Percentiles rank a stretch among this genome's conserved stretches.
Conservation (phyloP, 1,284 basidiomycete genomes). For the Sphagnurus paluster region DNA sequence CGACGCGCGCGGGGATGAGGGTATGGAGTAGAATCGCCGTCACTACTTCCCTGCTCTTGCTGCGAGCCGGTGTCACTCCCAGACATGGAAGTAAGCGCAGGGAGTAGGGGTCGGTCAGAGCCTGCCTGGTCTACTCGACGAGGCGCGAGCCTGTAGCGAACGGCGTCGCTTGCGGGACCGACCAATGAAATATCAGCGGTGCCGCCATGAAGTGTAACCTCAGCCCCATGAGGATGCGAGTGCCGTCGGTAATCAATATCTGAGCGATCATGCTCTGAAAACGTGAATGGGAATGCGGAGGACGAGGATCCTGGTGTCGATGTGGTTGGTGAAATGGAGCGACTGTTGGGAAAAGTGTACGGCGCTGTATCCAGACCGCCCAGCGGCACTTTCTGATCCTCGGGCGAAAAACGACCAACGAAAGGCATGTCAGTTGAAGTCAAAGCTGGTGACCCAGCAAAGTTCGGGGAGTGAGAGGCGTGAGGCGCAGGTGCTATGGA, state of each 20-base stretch:
- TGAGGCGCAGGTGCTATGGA: conserved; percentile 40
- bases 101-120: conserved; percentile 50
- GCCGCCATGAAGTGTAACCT: conserved; percentile 68
- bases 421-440: conserved; percentile 58
- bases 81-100: conserved; percentile 49
- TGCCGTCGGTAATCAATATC: conserved; percentile 68
- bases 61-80: conserved; percentile 51
- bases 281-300: conserved; percentile 64
- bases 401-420: conserved; percentile 49
- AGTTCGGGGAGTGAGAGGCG: conserved; percentile 51
- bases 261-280: conserved; percentile 60
- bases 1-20: conserved; percentile 40
- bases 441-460: conserved; percentile 57
- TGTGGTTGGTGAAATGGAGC: conserved; percentile 68
- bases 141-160: conserved; percentile 57
- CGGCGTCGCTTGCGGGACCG: conserved; percentile 47
- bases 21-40: conserved; percentile 50
- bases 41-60: conserved; percentile 57
- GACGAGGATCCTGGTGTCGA: conserved; percentile 69
- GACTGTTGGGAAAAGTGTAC: conserved; percentile 66
- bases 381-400: conserved; percentile 63
- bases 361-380: conserved; percentile 56
- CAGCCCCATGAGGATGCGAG: conserved; percentile 47
- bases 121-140: conserved; percentile 50
- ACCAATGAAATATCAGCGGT: conserved; percentile 69